A percentile compares a stretch with the other conserved stretches of the same genome.
Evolutionary conservation across 495 filamentous ascomycete genomes (phyloP).

Genomic region (Hypoxylon subgilvum): DNA sequence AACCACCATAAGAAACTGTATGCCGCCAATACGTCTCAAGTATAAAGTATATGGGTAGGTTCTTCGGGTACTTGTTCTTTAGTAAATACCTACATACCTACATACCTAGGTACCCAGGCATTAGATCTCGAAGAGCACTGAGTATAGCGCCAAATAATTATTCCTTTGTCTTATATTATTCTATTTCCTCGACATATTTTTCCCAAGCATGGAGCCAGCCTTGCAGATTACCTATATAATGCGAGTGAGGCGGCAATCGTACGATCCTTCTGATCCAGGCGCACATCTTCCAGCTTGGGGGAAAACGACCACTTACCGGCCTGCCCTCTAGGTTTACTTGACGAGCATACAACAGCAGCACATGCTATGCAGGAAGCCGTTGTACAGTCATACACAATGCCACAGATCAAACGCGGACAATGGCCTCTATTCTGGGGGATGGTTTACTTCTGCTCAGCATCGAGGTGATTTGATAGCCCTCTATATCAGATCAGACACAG

Average conservation of each 20-base stretch:
- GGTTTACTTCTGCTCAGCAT: no score
- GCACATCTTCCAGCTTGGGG: conserved; percentile 1
- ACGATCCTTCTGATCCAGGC: conserved; percentile 17
- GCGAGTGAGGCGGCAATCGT: conserved; percentile 13
- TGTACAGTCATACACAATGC: no score
- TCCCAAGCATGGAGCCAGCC: no score
- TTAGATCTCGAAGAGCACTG: background rate
- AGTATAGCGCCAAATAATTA: background rate
- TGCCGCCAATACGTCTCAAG: conserved; percentile 2
- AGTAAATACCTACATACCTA: background rate
- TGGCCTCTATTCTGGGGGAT: no score
- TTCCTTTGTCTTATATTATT: background rate
- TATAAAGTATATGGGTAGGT: conserved; percentile 23
- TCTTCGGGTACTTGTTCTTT: background rate
- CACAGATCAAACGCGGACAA: no score
- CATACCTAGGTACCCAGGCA: no score
- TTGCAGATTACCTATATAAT: no score
- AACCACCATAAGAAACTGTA: conserved; percentile 9
- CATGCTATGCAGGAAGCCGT: no score
- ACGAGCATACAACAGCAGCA: no score
- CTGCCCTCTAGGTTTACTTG: background rate
- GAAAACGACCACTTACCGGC: background rate
- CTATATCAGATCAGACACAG: no score
- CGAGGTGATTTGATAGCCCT: no score
- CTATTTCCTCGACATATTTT: background rate